Base-by-base conservation (phyloP, 768 basidiomycete species). In the Lepiota brunneoincarnata region DNA sequence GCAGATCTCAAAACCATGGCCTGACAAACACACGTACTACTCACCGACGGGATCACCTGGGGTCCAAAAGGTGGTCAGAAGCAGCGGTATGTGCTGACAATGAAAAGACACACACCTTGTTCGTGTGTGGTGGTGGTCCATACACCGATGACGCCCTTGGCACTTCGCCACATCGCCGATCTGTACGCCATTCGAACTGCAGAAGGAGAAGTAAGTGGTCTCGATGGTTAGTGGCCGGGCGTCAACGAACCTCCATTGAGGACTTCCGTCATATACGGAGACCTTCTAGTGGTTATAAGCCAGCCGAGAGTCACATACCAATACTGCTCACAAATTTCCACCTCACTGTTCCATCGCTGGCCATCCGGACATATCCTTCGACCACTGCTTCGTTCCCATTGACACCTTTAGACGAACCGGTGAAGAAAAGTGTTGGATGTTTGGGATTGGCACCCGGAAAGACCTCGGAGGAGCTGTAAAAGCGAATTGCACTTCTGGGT, bases 51-150 rank as follows among this genome's bases (percentile, higher is more conserved):
- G 86, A 63, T 89, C 87, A 35, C 77, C 83, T 82, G 48, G 15
- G 20, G 18, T 18, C 49, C n/a, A 28, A 49, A 28, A 58, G 21
- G 28, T 12, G 43, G 21, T 47, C 11, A 23, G 24, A 51, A 1
- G 20, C 17, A 39, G 20, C 50, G 39, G 23, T 15, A 51, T 38
- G 43, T 44, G 34, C 26, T 47, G 45, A 51, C 5, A 20, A 31
- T 28, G 20, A 36, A 28, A n/a, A 45, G 15, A 14, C 23, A 58
- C 59, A 38, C 54, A 82, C 83, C 79, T 55, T 73, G 74, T 49
- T 80, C 81, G 57, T 88, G 87, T 54, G 70, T 63, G 4, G 76
- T 79, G 1, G 84, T 82, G 4, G 82, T 81, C 88, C 88, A 91
- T 6, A 78, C 72, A 4, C 89, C 87, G 24, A 83, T 75, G 20